A percentile compares a stretch with the other conserved stretches of the same genome.
Evolutionary conservation across 495 filamentous ascomycete species (phyloP).

Genomic region (Aspergillus egyptiacus): DNA sequence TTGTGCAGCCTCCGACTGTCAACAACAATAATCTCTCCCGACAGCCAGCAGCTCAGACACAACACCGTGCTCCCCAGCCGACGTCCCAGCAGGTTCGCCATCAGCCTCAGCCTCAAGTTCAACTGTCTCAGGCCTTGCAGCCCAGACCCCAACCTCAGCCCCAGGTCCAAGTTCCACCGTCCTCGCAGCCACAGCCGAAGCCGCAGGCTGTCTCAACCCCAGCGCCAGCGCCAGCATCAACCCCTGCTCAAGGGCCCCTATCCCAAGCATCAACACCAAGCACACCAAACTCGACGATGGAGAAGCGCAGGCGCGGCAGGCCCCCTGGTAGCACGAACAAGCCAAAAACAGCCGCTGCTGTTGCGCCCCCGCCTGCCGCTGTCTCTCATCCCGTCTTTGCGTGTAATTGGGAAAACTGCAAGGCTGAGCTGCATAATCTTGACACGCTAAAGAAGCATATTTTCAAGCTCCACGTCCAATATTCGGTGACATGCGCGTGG

Average conservation of each 20-base stretch:
- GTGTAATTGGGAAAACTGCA: conserved; percentile 62
- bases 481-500: conserved; percentile 33
- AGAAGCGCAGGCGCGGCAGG: conserved; percentile 19
- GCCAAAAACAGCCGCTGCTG: conserved; percentile 11
- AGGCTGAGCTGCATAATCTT: conserved; percentile 67
- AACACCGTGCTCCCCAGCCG: background rate
- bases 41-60: conserved; percentile 2
- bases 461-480: conserved; percentile 44
- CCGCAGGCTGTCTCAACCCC: background rate
- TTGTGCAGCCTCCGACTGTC: background rate
- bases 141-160: background rate
- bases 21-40: background rate
- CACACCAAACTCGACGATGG: conserved; percentile 9
- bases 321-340: conserved; percentile 11
- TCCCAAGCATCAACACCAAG: background rate
- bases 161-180: background rate
- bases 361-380: background rate
- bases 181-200: background rate
- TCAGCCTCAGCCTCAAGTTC: background rate
- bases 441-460: conserved; percentile 65
- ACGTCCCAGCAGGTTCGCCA: conserved; percentile 1
- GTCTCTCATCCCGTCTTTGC: conserved; percentile 42
- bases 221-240: background rate
- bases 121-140: too few species aligned
- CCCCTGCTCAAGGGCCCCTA: background rate